phyloP scores from a whole-genome alignment of 345 rosid genomes.

The Populus pruinosa region DNA sequence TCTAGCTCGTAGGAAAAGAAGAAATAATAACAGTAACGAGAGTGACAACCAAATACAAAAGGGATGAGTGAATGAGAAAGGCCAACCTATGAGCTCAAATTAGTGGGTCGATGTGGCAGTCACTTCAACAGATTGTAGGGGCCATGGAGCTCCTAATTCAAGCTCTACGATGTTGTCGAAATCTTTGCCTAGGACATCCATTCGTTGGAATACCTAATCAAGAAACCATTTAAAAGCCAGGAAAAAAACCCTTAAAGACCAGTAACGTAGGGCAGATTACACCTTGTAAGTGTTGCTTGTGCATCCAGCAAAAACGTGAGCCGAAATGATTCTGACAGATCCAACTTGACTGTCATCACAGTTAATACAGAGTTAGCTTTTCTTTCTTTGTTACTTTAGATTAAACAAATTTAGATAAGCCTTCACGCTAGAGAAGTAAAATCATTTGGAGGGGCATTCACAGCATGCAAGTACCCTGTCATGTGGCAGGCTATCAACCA shows the following conservation, averaged over 20 bases:
- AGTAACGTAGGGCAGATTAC: not conserved
- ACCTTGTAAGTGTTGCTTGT: not conserved
- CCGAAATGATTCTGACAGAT: not conserved
- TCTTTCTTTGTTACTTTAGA: too few species aligned
- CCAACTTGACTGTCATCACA: not conserved
- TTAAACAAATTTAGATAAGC: not conserved
- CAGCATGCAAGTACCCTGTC: not conserved
- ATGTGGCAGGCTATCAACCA: slow-evolving; percentile 17
- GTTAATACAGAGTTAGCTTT: not conserved
- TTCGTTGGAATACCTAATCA: slow-evolving; percentile 82
- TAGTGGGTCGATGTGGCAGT: slow-evolving; percentile 90
- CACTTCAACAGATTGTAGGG: slow-evolving; percentile 61
- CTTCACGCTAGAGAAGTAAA: not conserved
- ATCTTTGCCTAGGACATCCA: slow-evolving; percentile 76
- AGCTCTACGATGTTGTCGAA: slow-evolving; percentile 88
- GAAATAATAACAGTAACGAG: not conserved
- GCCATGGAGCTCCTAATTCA: slow-evolving; percentile 89
- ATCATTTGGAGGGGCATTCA: not conserved
- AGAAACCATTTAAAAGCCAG: not conserved
- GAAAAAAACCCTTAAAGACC: not conserved
- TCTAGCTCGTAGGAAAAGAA: not conserved
- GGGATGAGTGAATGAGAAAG: not conserved
- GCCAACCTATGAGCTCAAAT: slow-evolving; percentile 73
- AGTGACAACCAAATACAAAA: not conserved
- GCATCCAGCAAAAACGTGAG: not conserved